These are phyloP conservation scores for Ceratobasidium sp. DNA, from an alignment of 1,284 basidiomycete species.

Conservation along the genomic window DNA sequence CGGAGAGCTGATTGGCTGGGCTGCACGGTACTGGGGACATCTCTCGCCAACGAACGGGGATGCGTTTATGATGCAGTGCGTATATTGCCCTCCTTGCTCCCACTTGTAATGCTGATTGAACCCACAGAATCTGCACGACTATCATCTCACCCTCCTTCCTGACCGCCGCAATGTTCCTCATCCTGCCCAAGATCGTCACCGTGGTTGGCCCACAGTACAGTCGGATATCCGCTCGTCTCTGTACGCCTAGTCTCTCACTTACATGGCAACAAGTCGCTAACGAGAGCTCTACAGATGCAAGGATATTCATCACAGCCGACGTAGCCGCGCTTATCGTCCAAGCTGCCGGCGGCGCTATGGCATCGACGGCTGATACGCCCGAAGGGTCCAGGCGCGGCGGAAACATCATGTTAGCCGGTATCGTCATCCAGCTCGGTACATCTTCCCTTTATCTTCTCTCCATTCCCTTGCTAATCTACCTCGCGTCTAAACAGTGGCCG, in stretches of 20 bases:
- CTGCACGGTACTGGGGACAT: constrained; percentile 51
- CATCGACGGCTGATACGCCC: constrained; percentile 48
- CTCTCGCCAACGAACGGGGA: constrained; percentile 47
- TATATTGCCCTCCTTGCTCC: neutral
- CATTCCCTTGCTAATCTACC: neutral
- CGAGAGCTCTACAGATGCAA: constrained; percentile 52
- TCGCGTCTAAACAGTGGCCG: constrained; percentile 50
- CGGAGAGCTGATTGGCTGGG: constrained; percentile 63
- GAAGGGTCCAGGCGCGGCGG: constrained; percentile 48
- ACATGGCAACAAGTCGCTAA: neutral
- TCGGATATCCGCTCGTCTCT: constrained; percentile 54
- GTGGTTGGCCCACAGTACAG: constrained; percentile 56
- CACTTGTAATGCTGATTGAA: constrained; percentile 3
- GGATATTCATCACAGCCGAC: constrained; percentile 58
- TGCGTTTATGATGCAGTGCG: constrained; percentile 65
- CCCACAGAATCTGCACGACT: constrained; percentile 16
- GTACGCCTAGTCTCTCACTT: constrained; percentile 33
- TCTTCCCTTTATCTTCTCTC: neutral
- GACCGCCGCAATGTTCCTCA: constrained; percentile 49
- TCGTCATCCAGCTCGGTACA: constrained; percentile 53
- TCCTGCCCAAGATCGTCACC: constrained; percentile 57
- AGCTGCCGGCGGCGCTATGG: constrained; percentile 59
- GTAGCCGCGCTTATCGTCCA: constrained; percentile 59
- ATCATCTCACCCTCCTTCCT: constrained; percentile 45
- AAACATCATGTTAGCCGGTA: constrained; percentile 53